These are phyloP conservation scores for Candida bentonensis DNA, from an alignment of 805 yeast species.

Conservation along the genomic window DNA sequence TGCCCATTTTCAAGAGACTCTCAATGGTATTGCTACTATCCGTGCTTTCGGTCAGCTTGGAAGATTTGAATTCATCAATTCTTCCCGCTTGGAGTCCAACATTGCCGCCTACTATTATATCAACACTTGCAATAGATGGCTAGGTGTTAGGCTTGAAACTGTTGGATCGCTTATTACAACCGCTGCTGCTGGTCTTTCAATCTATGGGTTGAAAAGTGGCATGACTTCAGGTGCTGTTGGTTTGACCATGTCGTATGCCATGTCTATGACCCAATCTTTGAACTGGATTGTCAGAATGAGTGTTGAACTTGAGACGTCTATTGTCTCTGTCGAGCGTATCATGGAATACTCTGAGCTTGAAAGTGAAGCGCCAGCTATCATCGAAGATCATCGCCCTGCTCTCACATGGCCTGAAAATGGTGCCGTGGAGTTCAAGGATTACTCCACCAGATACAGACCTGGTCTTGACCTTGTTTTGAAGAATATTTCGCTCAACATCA, in stretches of 20 bases:
- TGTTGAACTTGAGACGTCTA: conserved; percentile 94
- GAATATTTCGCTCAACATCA: conserved; percentile 46
- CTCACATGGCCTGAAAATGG: conserved; percentile 64
- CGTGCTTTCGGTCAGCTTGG: conserved; percentile 58
- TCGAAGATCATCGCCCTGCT: conserved; percentile 41
- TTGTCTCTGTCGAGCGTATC: conserved; percentile 91
- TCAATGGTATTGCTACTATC: conserved; percentile 65
- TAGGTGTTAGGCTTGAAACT: conserved; percentile 86
- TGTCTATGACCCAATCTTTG: conserved; percentile 83
- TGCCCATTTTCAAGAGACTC: conserved; percentile 71
- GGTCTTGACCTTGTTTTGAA: conserved; percentile 70
- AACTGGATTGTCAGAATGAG: conserved; percentile 99
- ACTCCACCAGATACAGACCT: conserved; percentile 73
- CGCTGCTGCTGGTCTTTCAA: conserved; percentile 72
- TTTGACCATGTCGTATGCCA: conserved; percentile 81
- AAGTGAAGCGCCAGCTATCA: conserved; percentile 72
- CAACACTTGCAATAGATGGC: conserved; percentile 90
- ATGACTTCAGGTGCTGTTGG: conserved; percentile 89
- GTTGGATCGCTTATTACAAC: conserved; percentile 81
- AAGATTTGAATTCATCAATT: conserved; percentile 46
- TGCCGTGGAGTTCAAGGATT: conserved; percentile 48
- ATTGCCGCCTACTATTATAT: conserved; percentile 89
- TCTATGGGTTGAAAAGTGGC: conserved; percentile 55
- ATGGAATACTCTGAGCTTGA: conserved; percentile 68
- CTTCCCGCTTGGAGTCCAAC: conserved; percentile 56